phyloP scores from a whole-genome alignment of 106 monocot genomes.

The Amphibolis antarctica region DNA sequence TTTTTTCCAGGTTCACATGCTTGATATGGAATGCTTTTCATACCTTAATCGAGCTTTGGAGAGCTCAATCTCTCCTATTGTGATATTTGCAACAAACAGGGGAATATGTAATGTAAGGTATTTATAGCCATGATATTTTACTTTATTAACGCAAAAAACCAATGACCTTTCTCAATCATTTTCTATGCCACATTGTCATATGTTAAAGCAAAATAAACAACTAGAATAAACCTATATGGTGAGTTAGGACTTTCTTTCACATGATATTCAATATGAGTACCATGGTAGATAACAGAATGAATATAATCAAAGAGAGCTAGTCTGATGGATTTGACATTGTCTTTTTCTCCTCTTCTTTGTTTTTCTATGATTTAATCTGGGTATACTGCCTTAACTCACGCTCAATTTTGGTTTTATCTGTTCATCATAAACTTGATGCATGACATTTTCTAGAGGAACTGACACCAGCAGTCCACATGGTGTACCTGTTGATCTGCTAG shows the following conservation, averaged over 20 bases:
- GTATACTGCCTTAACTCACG: background rate
- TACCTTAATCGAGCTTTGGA: slow-evolving; percentile 98
- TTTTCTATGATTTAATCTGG: background rate
- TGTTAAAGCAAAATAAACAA: no score
- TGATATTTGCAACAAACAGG: slow-evolving; percentile 95
- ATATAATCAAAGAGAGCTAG: no score
- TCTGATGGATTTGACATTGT: background rate
- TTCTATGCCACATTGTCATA: no score
- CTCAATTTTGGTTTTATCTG: slow-evolving; percentile 1
- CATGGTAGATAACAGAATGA: no score
- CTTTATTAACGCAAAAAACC: background rate
- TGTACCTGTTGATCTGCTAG: slow-evolving; percentile 86
- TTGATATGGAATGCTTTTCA: slow-evolving; percentile 96
- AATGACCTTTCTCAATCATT: background rate
- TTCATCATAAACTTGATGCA: slow-evolving; percentile 1
- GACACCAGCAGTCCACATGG: slow-evolving; percentile 94
- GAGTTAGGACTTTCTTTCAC: no score
- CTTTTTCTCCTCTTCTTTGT: background rate
- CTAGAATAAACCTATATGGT: no score
- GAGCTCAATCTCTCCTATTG: slow-evolving; percentile 88
- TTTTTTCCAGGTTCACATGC: slow-evolving; percentile 80
- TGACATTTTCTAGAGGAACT: slow-evolving; percentile 55
- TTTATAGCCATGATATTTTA: no score
- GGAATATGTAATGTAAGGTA: slow-evolving; percentile 98
- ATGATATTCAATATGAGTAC: no score